Base-by-base conservation (phyloP, 2,329 filamentous ascomycete genomes). In the Sarocladiaceae sp. region DNA sequence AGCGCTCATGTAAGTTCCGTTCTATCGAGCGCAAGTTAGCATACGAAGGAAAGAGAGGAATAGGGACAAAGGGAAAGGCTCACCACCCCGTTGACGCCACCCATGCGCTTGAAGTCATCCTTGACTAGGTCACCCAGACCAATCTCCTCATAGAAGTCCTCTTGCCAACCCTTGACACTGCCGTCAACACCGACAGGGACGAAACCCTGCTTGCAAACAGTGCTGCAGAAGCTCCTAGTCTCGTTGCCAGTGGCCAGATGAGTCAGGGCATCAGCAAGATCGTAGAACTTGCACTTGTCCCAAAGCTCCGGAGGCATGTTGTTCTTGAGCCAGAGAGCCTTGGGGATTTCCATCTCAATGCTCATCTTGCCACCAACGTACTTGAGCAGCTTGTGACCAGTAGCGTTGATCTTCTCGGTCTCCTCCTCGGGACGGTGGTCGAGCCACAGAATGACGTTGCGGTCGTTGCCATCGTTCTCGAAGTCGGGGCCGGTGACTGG, bases 271-370 rank as follows among this genome's bases (percentile, higher is more conserved):
- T 99, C 94, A 1, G 86, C 86, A 62, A 99, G 72, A 65, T 99
- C 94, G 69, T 96, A 99, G 66, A 99, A 99, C 71, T 96, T 97
- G 83, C 92, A 97, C 56, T 87, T 84, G 52, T 86, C 85, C 63
- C 97, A 99, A 15, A 94, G 77, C 62, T 96, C 89, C 52, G 87
- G 79, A 2, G 94, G 88, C 94, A 99, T 97, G 72, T 97, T 83
- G 71, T 96, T 96, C 80, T 97, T 97, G 65, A 99, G 79, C 94
- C 94, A 99, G 53, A 97, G 78, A 1, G 97, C 90, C 74, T 99
- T 99, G 57, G 94, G 94, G 52, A 99, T 95, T 70, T 99, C 94
- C 94, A 99, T 99, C 76, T 99, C 94, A 58, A 97, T 93, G 67
- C 90, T 96, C 94, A 99, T 99, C 67, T 88, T 93, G 57, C 94